phyloP scores from a whole-genome alignment of 2,329 filamentous ascomycete species.

The Colletotrichum acutatum region DNA sequence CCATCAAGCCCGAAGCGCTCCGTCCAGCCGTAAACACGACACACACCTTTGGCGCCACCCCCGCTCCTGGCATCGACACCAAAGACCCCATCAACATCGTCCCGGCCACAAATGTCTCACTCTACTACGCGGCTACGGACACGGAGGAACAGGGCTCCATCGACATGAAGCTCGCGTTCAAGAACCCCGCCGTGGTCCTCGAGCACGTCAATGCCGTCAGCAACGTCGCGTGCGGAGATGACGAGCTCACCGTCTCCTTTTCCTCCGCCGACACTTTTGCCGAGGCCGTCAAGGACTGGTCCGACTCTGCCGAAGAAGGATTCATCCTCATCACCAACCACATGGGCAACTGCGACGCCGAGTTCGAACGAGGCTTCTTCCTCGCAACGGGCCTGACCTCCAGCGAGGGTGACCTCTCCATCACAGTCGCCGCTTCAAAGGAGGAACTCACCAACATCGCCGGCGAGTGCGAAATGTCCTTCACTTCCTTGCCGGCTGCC shows the following conservation, averaged over 20 bases:
- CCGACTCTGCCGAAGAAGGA: conserved; percentile 14
- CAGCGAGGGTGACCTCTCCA: conserved; percentile 41
- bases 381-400: conserved; percentile 43
- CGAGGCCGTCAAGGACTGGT: conserved; percentile 38
- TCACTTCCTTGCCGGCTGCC: conserved; percentile 41
- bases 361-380: conserved; percentile 53
- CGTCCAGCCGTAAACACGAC: conserved; percentile 42
- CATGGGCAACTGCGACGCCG: conserved; percentile 51
- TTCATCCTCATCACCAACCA: conserved; percentile 56
- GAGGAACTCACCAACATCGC: conserved; percentile 47
- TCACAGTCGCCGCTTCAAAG: conserved; percentile 46
- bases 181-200: conserved; percentile 38
- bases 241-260: conserved; percentile 37
- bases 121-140: conserved; percentile 33
- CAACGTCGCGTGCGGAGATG: conserved; percentile 29
- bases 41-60: conserved; percentile 34
- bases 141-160: conserved; percentile 36
- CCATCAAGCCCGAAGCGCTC: conserved; percentile 37
- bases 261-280: conserved; percentile 28
- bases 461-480: conserved; percentile 41
- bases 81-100: conserved; percentile 37
- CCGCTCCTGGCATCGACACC: conserved; percentile 26
- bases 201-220: conserved; percentile 37
- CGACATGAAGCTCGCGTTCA: conserved; percentile 38
- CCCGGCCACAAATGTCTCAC: conserved; percentile 36